A percentile compares a stretch with the other conserved stretches of the same genome.
These are phyloP conservation scores for Lentinula edodes DNA, from an alignment of 768 basidiomycete genomes.

Conservation along the genomic window DNA sequence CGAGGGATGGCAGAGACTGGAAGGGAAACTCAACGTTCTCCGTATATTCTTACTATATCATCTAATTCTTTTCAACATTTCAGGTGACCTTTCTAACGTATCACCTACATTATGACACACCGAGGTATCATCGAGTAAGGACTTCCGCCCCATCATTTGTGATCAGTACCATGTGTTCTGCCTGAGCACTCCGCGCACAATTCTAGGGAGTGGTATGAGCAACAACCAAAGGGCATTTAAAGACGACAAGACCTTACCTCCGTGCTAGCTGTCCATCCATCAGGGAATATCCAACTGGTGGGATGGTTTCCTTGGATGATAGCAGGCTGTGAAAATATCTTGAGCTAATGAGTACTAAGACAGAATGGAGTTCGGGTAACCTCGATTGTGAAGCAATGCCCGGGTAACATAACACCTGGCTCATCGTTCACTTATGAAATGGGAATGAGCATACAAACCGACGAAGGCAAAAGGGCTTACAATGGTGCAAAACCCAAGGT, in stretches of 20 bases:
- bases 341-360: not conserved
- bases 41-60: no score
- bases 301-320: conserved; percentile 73
- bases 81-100: no score
- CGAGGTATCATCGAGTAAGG: conserved; percentile 39
- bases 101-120: not conserved
- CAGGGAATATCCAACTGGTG: conserved; percentile 73
- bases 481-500: conserved; percentile 79
- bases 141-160: conserved; percentile 76
- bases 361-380: conserved; percentile 25
- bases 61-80: no score
- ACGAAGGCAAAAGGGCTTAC: conserved; percentile 32
- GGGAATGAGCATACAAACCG: not conserved
- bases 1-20: no score
- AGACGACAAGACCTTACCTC: conserved; percentile 41
- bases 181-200: conserved; percentile 78
- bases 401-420: conserved; percentile 74
- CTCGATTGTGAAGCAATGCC: conserved; percentile 93
- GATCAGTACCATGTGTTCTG: conserved; percentile 85
- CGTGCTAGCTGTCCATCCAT: conserved; percentile 92
- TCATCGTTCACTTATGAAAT: conserved; percentile 67
- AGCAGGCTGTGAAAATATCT: conserved; percentile 44
- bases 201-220: conserved; percentile 38
- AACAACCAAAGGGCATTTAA: not conserved
- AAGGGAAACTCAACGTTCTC: no score